Evolutionary conservation across 2,329 filamentous ascomycete genomes (phyloP), one percentile per base, ranked within the genome.

Genomic region (Cercospora sojina): DNA sequence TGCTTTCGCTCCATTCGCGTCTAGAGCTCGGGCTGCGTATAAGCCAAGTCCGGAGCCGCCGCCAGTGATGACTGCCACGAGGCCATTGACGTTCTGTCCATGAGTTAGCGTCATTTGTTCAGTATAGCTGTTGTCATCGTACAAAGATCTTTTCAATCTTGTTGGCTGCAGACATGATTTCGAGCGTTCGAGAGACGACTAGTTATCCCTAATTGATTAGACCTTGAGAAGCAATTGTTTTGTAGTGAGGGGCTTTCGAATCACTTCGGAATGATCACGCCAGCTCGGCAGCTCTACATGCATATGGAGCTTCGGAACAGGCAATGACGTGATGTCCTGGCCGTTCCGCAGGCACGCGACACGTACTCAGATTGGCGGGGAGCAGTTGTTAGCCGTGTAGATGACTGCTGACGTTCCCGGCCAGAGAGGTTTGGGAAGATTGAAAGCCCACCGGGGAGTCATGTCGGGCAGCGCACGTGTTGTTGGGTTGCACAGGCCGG

Each of bases 11-110:
- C 83, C 83, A 57, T 85, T 84, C 20, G 77, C 76, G 12, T 75
- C 76, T 1, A 79, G 71, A 0, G 81, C 78, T 58, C 77, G 74
- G 6, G 82, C 80, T 69, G 82, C 82, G 68, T 79, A 80, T 2
- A 80, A 75, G 3, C 82, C 82, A 13, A 83, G 78, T 79, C 84
- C 83, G 57, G 78, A 83, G 43, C 84, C 84, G 55, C 83, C 84
- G 41, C 85, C 85, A 2, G 84, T 87, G 59, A 87, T 77, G 59
- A 85, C 81, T 23, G 79, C 83, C 3, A 86, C 82, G 27, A 84
- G 77, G 59, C 80, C 83, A 64, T 85, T 79, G 69, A 86, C 82
- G 16, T 79, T 80, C 58, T 60, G 38, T 29, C 8, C 9, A 49
- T 13, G 1, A 20, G 49, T 43, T 38, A 60, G 58, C 23, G 25